phyloP scores from a whole-genome alignment of 768 basidiomycete genomes.

The Rhodocollybia butyracea region DNA sequence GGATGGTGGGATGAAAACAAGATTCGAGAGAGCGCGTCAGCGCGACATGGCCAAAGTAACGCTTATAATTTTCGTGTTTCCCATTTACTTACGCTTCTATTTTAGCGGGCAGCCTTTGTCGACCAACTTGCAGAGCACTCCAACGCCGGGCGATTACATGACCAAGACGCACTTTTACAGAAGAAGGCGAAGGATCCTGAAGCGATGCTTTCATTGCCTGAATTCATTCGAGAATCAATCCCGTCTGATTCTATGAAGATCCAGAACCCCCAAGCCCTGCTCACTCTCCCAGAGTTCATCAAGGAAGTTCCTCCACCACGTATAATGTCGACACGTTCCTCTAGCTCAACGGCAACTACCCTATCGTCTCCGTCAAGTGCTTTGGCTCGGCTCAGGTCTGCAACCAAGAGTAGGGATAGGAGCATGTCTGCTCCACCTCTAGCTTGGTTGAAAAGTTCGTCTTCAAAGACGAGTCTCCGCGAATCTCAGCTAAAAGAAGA shows the following conservation, averaged over 20 bases:
- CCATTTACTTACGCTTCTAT: not conserved
- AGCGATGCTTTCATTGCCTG: conserved; percentile 53
- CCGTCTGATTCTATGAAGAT: conserved; percentile 30
- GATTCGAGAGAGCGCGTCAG: conserved; percentile 51
- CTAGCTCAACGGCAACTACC: not conserved
- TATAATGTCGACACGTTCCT: conserved; percentile 11
- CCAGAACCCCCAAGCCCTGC: conserved; percentile 43
- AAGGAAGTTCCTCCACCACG: conserved; percentile 40
- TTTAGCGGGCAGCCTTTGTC: conserved; percentile 72
- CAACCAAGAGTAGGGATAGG: conserved; percentile 37
- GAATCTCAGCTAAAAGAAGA: conserved; percentile 3
- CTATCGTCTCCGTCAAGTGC: conserved; percentile 9
- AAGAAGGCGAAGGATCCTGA: conserved; percentile 44
- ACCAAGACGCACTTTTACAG: conserved; percentile 71
- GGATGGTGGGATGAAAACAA: conserved; percentile 54
- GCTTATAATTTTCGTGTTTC: conserved; percentile 2
- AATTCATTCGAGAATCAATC: conserved; percentile 59
- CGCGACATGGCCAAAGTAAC: conserved; percentile 65
- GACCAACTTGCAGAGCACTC: conserved; percentile 72
- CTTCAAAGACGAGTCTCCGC: conserved; percentile 8
- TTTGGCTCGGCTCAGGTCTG: conserved; percentile 17
- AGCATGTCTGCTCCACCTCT: conserved; percentile 62
- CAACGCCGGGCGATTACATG: conserved; percentile 66
- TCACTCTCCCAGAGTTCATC: conserved; percentile 60
- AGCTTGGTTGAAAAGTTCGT: conserved; percentile 44